These are phyloP conservation scores for Euphorbia schlechtendalii DNA, from an alignment of 441 rosid genomes.

Conservation along the genomic window DNA sequence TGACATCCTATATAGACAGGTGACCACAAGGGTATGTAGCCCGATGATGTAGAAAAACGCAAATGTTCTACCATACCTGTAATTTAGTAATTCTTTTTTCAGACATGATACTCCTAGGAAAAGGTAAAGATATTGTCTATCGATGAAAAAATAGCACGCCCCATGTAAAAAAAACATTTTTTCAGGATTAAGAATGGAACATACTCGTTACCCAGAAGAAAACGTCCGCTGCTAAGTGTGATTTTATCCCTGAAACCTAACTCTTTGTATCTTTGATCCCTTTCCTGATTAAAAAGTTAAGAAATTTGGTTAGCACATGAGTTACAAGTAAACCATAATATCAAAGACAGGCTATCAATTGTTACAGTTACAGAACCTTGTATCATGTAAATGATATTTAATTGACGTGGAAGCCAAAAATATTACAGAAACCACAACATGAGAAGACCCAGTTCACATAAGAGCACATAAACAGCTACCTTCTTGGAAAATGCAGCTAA, in stretches of 20 bases:
- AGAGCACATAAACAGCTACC: conserved; percentile 34
- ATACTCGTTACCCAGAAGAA: conserved; percentile 92
- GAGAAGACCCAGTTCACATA: no score
- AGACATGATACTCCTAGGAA: no score
- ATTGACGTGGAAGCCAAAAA: conserved; percentile 1
- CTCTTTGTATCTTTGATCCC: conserved; percentile 94
- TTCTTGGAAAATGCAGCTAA: conserved; percentile 98
- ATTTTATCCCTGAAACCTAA: conserved; percentile 94
- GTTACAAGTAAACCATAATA: no score
- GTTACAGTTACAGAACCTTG: no score
- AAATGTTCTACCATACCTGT: conserved; percentile 86
- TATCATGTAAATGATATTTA: neutral
- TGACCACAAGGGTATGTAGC: conserved; percentile 73
- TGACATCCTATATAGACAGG: conserved; percentile 96
- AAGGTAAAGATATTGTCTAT: no score
- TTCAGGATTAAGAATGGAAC: conserved; percentile 26
- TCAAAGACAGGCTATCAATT: no score
- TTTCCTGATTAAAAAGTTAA: conserved; percentile 43
- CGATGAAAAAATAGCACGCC: no score
- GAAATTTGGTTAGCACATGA: conserved; percentile 8
- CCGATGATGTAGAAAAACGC: conserved; percentile 93
- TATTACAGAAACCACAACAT: conserved; percentile 5
- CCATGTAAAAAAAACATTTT: no score
- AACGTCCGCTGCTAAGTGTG: conserved; percentile 92
- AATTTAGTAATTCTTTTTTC: neutral